These are phyloP conservation scores for Camelina sativa DNA, from an alignment of 345 rosid genomes.

Conservation along the genomic window DNA sequence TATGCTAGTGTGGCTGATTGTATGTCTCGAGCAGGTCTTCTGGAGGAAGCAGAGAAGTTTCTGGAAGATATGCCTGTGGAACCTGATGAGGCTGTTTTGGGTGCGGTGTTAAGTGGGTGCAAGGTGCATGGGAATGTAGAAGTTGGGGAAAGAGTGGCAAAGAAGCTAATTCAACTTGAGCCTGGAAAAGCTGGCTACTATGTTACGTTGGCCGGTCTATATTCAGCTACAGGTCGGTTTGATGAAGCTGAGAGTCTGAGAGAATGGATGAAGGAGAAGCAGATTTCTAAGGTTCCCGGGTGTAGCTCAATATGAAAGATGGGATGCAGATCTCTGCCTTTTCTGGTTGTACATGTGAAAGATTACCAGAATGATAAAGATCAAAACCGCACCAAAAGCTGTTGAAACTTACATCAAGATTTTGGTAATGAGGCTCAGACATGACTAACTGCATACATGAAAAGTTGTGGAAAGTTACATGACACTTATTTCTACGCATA, in stretches of 20 bases:
- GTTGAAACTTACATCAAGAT: conserved; percentile 12
- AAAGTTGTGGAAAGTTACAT: neutral
- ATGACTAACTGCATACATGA: neutral
- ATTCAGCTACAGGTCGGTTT: conserved; percentile 53
- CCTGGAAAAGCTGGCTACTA: conserved; percentile 58
- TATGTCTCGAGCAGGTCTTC: conserved; percentile 60
- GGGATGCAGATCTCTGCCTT: neutral
- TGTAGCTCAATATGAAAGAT: conserved; percentile 53
- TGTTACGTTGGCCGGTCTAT: conserved; percentile 60
- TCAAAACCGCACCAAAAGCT: neutral
- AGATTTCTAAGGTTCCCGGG: conserved; percentile 56
- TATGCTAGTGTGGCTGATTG: conserved; percentile 64
- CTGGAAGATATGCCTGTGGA: conserved; percentile 58
- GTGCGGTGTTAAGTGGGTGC: conserved; percentile 60
- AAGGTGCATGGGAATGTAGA: conserved; percentile 59
- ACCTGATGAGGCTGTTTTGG: conserved; percentile 65
- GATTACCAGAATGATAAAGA: neutral
- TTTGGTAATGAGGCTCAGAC: conserved; percentile 9
- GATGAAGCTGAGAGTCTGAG: conserved; percentile 62
- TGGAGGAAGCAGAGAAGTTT: conserved; percentile 65
- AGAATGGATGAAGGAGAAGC: conserved; percentile 52
- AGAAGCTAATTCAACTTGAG: conserved; percentile 51
- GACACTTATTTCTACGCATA: neutral
- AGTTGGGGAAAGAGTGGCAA: conserved; percentile 67
- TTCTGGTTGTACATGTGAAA: conserved; percentile 14